These are phyloP conservation scores for Neonectria sp. DNA, from an alignment of 2,329 filamentous ascomycete species.

Conservation along the genomic window DNA sequence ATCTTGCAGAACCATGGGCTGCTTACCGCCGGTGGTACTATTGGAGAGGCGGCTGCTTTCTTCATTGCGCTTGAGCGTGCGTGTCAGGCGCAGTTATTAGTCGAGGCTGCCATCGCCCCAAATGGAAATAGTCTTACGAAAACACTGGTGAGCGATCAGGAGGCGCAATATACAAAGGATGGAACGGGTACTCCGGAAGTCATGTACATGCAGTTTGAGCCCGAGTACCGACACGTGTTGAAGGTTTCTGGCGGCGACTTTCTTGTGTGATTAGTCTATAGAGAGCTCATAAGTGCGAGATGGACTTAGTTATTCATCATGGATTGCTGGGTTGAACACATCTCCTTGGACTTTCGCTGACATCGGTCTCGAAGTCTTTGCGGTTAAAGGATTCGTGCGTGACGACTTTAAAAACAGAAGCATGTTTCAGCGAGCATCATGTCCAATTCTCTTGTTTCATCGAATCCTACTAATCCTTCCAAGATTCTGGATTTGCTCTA, in stretches of 20 bases:
- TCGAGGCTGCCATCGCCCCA: conserved; percentile 70
- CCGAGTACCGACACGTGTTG: conserved; percentile 39
- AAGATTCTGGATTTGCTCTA: conserved; percentile 19
- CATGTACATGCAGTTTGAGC: conserved; percentile 47
- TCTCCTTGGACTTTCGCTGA: too few relatives aligned
- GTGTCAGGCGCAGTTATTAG: conserved; percentile 76
- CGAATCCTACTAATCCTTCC: conserved; percentile 5
- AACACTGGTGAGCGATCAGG: conserved; percentile 57
- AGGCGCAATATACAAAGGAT: conserved; percentile 54
- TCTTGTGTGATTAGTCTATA: conserved; percentile 22
- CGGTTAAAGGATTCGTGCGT: too few relatives aligned
- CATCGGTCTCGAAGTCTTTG: background rate
- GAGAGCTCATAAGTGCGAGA: too few relatives aligned
- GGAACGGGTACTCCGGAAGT: conserved; percentile 43
- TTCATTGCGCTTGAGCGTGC: conserved; percentile 78
- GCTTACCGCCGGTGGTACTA: conserved; percentile 76
- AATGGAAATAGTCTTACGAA: conserved; percentile 49
- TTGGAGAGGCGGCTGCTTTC: conserved; percentile 80
- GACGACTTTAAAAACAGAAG: too few relatives aligned
- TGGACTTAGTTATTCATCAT: too few relatives aligned
- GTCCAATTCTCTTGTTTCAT: background rate
- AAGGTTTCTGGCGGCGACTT: conserved; percentile 39
- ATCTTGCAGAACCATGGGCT: conserved; percentile 80
- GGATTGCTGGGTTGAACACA: too few relatives aligned
- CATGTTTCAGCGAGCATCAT: too few relatives aligned